A percentile compares a stretch with the other conserved stretches of the same genome.
Evolutionary conservation across 2,329 filamentous ascomycete genomes (phyloP).

Genomic region (Cercospora brassicicola): DNA sequence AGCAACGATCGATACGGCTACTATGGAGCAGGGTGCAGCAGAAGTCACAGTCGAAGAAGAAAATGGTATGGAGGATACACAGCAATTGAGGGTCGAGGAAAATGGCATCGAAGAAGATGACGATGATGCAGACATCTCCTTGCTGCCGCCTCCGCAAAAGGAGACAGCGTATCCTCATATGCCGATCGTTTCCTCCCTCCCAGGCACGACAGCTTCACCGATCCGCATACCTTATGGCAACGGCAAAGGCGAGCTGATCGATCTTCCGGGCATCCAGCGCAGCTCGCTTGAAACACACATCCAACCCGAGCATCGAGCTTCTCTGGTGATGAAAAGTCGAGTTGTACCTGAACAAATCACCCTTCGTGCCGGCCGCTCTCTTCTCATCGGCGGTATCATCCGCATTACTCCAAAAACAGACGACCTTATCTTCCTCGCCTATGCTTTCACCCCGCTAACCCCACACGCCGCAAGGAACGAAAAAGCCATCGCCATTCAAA

Average conservation of each 20-base stretch:
- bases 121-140: constrained; percentile 36
- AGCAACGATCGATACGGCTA: background rate
- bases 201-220: constrained; percentile 91
- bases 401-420: constrained; percentile 75
- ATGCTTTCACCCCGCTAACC: constrained; percentile 77
- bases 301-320: constrained; percentile 61
- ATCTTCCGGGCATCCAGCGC: constrained; percentile 81
- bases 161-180: constrained; percentile 78
- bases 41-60: background rate
- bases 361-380: constrained; percentile 73
- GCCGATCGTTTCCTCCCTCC: constrained; percentile 80
- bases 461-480: constrained; percentile 75
- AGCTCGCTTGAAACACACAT: constrained; percentile 72
- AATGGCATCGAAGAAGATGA: constrained; percentile 28
- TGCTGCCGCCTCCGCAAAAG: constrained; percentile 73
- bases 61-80: background rate
- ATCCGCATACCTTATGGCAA: constrained; percentile 89
- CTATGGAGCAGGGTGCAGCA: background rate
- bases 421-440: constrained; percentile 69
- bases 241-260: constrained; percentile 85
- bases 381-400: constrained; percentile 78
- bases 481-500: constrained; percentile 75
- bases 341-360: constrained; percentile 70
- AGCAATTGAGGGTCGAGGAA: background rate
- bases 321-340: constrained; percentile 76